Percentiles rank a stretch among this genome's conserved stretches.
These are phyloP conservation scores for Pythium chondricola DNA, from an alignment of 352 stramenopile genomes.

Conservation along the genomic window DNA sequence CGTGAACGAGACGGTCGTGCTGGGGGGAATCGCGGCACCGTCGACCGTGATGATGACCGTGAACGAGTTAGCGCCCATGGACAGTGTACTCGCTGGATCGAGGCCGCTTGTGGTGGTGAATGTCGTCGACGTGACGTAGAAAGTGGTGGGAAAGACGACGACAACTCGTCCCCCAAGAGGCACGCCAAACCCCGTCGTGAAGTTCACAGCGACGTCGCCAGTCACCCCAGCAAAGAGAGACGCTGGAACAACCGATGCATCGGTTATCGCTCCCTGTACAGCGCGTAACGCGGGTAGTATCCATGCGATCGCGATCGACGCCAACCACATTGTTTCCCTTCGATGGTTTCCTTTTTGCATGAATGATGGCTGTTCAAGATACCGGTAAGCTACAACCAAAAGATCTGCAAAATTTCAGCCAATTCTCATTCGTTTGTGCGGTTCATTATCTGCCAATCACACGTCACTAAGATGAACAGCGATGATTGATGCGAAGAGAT, in stretches of 20 bases:
- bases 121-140: slow-evolving; percentile 28
- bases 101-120: slow-evolving; percentile 25
- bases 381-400: too few species aligned
- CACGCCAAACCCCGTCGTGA: slow-evolving; percentile 26
- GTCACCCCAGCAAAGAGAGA: slow-evolving; percentile 27
- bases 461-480: too few species aligned
- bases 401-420: slow-evolving; percentile 1
- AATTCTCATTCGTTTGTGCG: too few species aligned
- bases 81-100: slow-evolving; percentile 19
- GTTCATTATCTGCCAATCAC: too few species aligned
- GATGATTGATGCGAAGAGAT: neutral
- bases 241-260: slow-evolving; percentile 22
- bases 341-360: too few species aligned
- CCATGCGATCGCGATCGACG: neutral
- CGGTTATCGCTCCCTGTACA: slow-evolving; percentile 25
- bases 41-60: slow-evolving; percentile 33
- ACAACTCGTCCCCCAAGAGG: slow-evolving; percentile 39
- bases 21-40: slow-evolving; percentile 11
- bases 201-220: slow-evolving; percentile 23
- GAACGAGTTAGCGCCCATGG: slow-evolving; percentile 19
- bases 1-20: slow-evolving; percentile 30
- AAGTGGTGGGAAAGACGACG: slow-evolving; percentile 44
- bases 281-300: neutral
- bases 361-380: slow-evolving; percentile 1
- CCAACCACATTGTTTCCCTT: neutral